Base-by-base conservation (phyloP, 352 stramenopile genomes). In the Globisporangium mamillatum region DNA sequence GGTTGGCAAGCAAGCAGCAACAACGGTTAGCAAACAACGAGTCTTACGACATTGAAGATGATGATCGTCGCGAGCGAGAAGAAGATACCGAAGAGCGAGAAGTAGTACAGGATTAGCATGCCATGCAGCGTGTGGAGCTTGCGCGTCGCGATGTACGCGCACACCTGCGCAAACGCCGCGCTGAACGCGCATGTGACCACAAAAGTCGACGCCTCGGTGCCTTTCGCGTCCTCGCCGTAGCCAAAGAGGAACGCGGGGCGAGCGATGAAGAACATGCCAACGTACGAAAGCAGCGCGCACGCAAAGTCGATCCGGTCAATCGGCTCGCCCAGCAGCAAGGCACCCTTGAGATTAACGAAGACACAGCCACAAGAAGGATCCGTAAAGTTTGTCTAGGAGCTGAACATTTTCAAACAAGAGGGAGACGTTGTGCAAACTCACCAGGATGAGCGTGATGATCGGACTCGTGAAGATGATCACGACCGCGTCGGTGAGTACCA, bases 401-500 rank as follows among this genome's bases (percentile, higher is more conserved):
- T 12, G 7, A 7, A 14, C 36, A 44, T 44, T 44, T 16, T 44
- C 36, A 44, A 44, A 44, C 36, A 9, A 4, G 36, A 44, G 36
- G 36, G 10, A 54, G 1, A 46, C 16, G 4, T 22, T 12, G 7
- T 46, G 10, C 9, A 25, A 27, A 25, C 63, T 24, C 67, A 81
- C 78, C 46, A 92, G 63, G 24, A 91, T 56, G 57, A 91, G 90
- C 2, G 82, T 90, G 58, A 83, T 74, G 20, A 89, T 79, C 1
- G 84, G 84, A 12, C 70, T 86, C 16, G 80, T 88, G 36, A 90
- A 88, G 41, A 90, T 84, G 69, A 92, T 81, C 7, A 89, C 82
- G 16, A 79, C 78, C 18, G 82, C 84, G 59, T 92, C 84, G 0
- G 84, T 85, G 25, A 92, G 73, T 22, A 90, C 82, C 84, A 92